Percentiles rank a stretch among this genome's conserved stretches.
Evolutionary conservation across 1,284 basidiomycete genomes (phyloP).

Genomic region (Grifola frondosa): DNA sequence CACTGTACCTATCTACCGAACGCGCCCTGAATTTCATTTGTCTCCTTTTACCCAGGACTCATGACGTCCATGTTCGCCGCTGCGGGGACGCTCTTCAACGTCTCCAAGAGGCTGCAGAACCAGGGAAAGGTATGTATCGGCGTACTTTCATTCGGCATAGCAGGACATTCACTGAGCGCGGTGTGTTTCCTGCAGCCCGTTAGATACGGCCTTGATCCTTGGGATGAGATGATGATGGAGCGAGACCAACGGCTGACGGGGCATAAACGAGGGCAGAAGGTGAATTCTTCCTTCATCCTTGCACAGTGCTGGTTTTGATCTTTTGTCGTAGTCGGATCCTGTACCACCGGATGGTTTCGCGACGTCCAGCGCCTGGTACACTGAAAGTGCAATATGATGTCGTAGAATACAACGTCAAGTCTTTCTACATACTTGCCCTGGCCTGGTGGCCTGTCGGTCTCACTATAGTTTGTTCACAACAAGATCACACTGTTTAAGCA

Average conservation of each 20-base stretch:
- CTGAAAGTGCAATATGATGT: conserved; percentile 40
- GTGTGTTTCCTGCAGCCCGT: conserved; percentile 57
- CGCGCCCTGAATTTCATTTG: no score
- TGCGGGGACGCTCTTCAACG: conserved; percentile 82
- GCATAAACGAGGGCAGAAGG: conserved; percentile 80
- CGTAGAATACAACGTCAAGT: conserved; percentile 1
- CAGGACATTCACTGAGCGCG: no score
- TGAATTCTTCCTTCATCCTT: conserved; percentile 40
- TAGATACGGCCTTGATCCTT: conserved; percentile 80
- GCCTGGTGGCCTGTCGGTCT: not conserved
- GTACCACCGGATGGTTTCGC: conserved; percentile 73
- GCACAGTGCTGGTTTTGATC: no score
- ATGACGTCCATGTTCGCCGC: conserved; percentile 87
- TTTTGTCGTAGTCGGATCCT: conserved; percentile 58
- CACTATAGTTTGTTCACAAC: conserved; percentile 6
- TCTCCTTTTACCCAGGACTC: no score
- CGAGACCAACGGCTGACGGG: conserved; percentile 89
- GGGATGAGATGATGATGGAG: conserved; percentile 96
- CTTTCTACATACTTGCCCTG: not conserved
- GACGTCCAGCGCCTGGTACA: conserved; percentile 79
- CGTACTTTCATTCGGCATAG: not conserved
- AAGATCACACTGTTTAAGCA: conserved; percentile 23
- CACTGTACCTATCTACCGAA: no score
- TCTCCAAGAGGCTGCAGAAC: conserved; percentile 77
- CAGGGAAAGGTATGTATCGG: conserved; percentile 73